These are phyloP conservation scores for Rhizodiscina lignyota DNA, from an alignment of 495 filamentous ascomycete species.

Conservation along the genomic window DNA sequence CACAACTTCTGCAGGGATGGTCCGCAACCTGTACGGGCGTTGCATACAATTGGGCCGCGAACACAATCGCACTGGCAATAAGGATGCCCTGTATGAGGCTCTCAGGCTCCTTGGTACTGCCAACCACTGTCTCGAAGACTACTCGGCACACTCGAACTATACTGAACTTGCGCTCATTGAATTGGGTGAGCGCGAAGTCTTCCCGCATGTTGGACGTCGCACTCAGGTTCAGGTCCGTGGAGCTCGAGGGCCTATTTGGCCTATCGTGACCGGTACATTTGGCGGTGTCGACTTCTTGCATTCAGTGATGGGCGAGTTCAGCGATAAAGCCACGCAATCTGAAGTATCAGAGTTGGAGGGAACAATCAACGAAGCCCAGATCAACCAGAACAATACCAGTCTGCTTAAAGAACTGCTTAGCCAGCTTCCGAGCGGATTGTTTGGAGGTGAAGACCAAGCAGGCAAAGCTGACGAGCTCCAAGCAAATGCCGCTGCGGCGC, in stretches of 20 bases:
- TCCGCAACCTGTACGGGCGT: slow-evolving; percentile 52
- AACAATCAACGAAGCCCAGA: slow-evolving; percentile 40
- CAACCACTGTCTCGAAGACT: slow-evolving; percentile 84
- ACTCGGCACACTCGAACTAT: slow-evolving; percentile 84
- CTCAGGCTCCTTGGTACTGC: slow-evolving; percentile 73
- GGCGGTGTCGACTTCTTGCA: slow-evolving; percentile 79
- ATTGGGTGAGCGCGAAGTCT: slow-evolving; percentile 59
- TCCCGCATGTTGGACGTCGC: slow-evolving; percentile 67
- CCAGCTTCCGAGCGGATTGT: slow-evolving; percentile 59
- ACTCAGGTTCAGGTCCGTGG: slow-evolving; percentile 52
- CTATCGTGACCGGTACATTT: slow-evolving; percentile 66
- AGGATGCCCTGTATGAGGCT: slow-evolving; percentile 68
- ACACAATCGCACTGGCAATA: slow-evolving; percentile 42
- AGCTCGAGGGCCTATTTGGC: slow-evolving; percentile 45
- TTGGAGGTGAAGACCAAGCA: slow-evolving; percentile 53
- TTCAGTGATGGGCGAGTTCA: slow-evolving; percentile 75
- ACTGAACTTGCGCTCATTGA: slow-evolving; percentile 72
- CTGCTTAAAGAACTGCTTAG: slow-evolving; percentile 57
- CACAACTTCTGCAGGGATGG: slow-evolving; percentile 56
- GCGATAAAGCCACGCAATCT: slow-evolving; percentile 74
- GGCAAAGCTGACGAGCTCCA: slow-evolving; percentile 43
- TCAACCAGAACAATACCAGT: slow-evolving; percentile 37
- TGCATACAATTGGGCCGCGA: slow-evolving; percentile 58
- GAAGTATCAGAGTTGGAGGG: slow-evolving; percentile 72
- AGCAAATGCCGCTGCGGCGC: slow-evolving; percentile 31